These are phyloP conservation scores for Carnegiea gigantea DNA, from an alignment of 179 eudicot species.

Conservation along the genomic window DNA sequence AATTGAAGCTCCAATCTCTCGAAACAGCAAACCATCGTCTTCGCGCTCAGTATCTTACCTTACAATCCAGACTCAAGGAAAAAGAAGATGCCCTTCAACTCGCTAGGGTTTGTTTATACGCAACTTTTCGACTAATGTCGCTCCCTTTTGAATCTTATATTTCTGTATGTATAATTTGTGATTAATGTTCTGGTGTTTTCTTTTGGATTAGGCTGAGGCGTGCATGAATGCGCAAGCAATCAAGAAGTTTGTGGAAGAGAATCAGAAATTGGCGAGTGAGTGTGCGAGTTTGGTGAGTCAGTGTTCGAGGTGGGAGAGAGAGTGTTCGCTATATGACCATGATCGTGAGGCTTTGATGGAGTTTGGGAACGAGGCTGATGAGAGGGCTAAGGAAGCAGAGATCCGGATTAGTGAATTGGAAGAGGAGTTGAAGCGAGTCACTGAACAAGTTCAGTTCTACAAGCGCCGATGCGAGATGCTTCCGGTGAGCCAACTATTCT, in stretches of 20 bases:
- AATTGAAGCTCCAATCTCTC: conserved; percentile 52
- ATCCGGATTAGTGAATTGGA: conserved; percentile 48
- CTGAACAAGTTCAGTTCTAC: conserved; percentile 46
- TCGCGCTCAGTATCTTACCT: conserved; percentile 47
- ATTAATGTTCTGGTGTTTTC: not conserved
- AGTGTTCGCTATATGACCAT: conserved; percentile 67
- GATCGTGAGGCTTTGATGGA: conserved; percentile 87
- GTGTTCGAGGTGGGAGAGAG: conserved; percentile 62
- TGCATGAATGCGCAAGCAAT: conserved; percentile 76
- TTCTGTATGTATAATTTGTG: not conserved
- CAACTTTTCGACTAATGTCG: not conserved
- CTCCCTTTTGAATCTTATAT: not conserved
- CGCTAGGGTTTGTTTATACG: conserved; percentile 61
- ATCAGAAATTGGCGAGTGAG: conserved; percentile 66
- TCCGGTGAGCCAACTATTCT: conserved; percentile 35
- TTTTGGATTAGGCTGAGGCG: conserved; percentile 57
- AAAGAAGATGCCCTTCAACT: conserved; percentile 59
- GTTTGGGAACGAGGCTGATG: conserved; percentile 86
- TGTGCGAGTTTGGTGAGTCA: conserved; percentile 55
- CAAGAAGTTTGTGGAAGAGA: conserved; percentile 85
- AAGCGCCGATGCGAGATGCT: conserved; percentile 43
- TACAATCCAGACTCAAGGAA: conserved; percentile 48
- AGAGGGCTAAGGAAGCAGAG: conserved; percentile 74
- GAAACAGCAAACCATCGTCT: conserved; percentile 44
- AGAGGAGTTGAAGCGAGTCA: conserved; percentile 45